Evolutionary conservation across 2,329 filamentous ascomycete genomes (phyloP).

Genomic region (Diaporthe longicolla): DNA sequence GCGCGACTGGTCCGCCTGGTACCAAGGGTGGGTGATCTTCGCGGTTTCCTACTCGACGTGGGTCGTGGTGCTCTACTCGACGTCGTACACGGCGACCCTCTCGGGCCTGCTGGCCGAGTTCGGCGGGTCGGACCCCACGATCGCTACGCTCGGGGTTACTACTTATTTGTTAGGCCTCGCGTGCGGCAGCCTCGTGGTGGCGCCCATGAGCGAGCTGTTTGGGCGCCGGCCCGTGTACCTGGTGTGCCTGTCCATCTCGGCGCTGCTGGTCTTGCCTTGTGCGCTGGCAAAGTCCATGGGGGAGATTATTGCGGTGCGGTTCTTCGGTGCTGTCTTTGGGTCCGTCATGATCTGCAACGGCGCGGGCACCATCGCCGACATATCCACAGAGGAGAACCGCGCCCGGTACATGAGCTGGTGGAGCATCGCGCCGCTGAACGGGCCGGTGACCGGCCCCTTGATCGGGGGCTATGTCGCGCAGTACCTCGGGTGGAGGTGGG

Average conservation of each 20-base stretch:
- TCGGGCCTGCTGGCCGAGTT: conserved; percentile 77
- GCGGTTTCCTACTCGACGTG: conserved; percentile 59
- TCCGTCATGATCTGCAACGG: conserved; percentile 87
- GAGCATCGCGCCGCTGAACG: conserved; percentile 88
- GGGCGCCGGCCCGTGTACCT: conserved; percentile 77
- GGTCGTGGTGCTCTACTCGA: conserved; percentile 76
- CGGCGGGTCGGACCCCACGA: conserved; percentile 61
- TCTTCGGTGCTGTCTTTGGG: conserved; percentile 68
- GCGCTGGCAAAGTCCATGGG: conserved; percentile 75
- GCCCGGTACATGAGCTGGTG: conserved; percentile 88
- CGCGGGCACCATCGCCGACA: conserved; percentile 86
- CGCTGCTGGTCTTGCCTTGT: conserved; percentile 77
- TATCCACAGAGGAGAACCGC: conserved; percentile 84
- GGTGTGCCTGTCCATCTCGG: conserved; percentile 72
- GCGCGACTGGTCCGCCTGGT: conserved; percentile 74
- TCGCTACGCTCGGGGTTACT: conserved; percentile 80
- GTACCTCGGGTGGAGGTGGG: conserved; percentile 89
- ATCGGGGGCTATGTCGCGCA: conserved; percentile 86
- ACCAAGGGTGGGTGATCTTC: conserved; percentile 56
- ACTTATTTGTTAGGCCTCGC: conserved; percentile 82
- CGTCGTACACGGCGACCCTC: conserved; percentile 80
- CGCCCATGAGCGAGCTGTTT: conserved; percentile 78
- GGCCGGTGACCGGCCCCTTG: conserved; percentile 70
- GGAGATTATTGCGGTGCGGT: conserved; percentile 76
- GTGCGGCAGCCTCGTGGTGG: conserved; percentile 77